Base-by-base conservation (phyloP, 2,329 filamentous ascomycete genomes). In the Colletotrichum euphorbiae region DNA sequence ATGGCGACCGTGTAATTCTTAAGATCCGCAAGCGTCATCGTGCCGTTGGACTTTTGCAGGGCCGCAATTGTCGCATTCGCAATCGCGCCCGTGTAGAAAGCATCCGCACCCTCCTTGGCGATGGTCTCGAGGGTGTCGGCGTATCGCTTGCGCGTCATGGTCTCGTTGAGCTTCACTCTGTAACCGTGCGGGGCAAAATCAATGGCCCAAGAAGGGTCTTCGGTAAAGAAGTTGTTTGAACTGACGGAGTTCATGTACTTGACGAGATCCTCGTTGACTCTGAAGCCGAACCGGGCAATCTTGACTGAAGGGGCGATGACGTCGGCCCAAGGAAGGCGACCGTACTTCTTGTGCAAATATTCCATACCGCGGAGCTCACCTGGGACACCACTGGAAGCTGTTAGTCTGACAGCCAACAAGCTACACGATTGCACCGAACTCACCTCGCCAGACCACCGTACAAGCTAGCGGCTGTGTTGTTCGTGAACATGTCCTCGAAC, bases 101-200 rank as follows among this genome's bases (percentile, higher is more conserved):
- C 89, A 75, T 91, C 87, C 0, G 87, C 81, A 0, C 93, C 93
- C 7, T 87, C 71, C 0, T 85, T 76, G 0, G 91, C 91, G 71
- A 96, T 92, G 0, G 81, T 82, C 74, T 94, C 90, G 0, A 96
- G 83, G 0, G 91, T 93, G 69, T 91, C 81, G 1, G 91, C 92
- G 76, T 92, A 94, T 43, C 93, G 84, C 75, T 89, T 91, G 24
- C 92, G 84, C 0, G 90, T 93, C 70, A 96, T 92, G 0, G 80
- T 91, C 71, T 96, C 91, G n/a, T 90, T 90, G 2, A 92, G 77
- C 19, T 83, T 82, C 1, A 94, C 74, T 1, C 88, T 80, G 2
- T 83, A 88, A 3, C 93, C 93, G 66, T 91, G 87, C 0, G 93
- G 93, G 2, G 93, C 93, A 77, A 97, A 97, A 76, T 97, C 94